A percentile compares a stretch with the other conserved stretches of the same genome.
phyloP scores from a whole-genome alignment of 2,329 filamentous ascomycete species.

The Xylaria arbuscula region DNA sequence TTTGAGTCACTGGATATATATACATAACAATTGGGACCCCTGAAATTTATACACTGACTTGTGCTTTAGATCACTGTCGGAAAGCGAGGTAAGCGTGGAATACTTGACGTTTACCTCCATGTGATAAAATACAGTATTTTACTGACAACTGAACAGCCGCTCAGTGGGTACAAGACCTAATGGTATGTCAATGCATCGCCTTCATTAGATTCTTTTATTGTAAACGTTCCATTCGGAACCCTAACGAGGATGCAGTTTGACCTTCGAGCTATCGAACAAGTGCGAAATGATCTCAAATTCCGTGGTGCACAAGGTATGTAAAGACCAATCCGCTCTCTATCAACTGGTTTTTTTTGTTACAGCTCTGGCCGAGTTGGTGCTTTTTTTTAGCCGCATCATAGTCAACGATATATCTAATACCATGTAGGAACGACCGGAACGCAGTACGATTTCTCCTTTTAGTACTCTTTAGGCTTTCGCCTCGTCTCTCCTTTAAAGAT shows the following conservation, averaged over 20 bases:
- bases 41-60: constrained; percentile 11
- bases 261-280: constrained; percentile 76
- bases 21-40: too few relatives aligned
- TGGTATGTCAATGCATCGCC: constrained; percentile 22
- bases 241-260: constrained; percentile 71
- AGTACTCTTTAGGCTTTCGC: not conserved
- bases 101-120: not conserved
- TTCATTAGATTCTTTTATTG: not conserved
- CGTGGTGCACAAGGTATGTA: constrained; percentile 57
- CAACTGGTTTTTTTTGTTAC: not conserved
- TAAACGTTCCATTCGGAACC: not conserved
- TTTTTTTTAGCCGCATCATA: not conserved
- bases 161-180: constrained; percentile 75
- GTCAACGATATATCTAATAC: constrained; percentile 37
- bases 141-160: constrained; percentile 73
- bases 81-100: constrained; percentile 30
- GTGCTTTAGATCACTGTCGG: constrained; percentile 34
- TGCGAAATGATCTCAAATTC: constrained; percentile 76
- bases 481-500: not conserved
- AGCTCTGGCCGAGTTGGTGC: not conserved
- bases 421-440: constrained; percentile 35
- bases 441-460: constrained; percentile 26
- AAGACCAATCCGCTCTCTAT: not conserved
- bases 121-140: constrained; percentile 22
- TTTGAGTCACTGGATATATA: not conserved